Evolutionary conservation across 2,329 filamentous ascomycete genomes (phyloP).

Genomic region (Seiridium cupressi): DNA sequence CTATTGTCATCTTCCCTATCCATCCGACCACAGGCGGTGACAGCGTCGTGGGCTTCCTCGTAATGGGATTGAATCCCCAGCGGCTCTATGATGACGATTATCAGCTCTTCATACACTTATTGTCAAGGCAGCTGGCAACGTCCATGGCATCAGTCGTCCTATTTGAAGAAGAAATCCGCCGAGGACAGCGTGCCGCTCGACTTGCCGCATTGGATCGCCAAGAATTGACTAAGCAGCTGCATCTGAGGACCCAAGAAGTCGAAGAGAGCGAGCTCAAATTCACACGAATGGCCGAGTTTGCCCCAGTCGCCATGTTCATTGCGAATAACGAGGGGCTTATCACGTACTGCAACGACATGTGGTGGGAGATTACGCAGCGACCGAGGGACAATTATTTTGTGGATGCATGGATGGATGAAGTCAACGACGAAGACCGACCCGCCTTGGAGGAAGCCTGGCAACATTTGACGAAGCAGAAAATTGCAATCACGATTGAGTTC

Average conservation of each 20-base stretch:
- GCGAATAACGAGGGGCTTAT: conserved; percentile 70
- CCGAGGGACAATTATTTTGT: conserved; percentile 52
- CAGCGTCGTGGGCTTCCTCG: conserved; percentile 71
- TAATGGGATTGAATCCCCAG: conserved; percentile 76
- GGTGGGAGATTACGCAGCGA: conserved; percentile 69
- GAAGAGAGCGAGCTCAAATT: conserved; percentile 74
- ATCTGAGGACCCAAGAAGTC: conserved; percentile 60
- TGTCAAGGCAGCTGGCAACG: conserved; percentile 74
- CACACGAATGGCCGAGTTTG: conserved; percentile 80
- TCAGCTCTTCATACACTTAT: conserved; percentile 70
- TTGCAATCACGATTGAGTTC: conserved; percentile 69
- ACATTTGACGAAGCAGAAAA: conserved; percentile 58
- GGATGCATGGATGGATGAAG: conserved; percentile 70
- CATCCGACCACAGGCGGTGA: conserved; percentile 72
- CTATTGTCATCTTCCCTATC: conserved; percentile 75
- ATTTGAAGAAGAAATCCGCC: conserved; percentile 79
- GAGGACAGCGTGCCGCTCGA: conserved; percentile 70
- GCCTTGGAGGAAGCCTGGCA: conserved; percentile 61
- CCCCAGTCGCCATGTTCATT: conserved; percentile 83
- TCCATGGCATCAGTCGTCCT: conserved; percentile 79
- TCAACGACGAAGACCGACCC: conserved; percentile 63
- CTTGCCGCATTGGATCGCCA: conserved; percentile 75
- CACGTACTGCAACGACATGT: conserved; percentile 80
- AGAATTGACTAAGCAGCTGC: conserved; percentile 73
- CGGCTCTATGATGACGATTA: conserved; percentile 81